These are phyloP conservation scores for Cryphonectria carpinicola DNA, from an alignment of 2,329 filamentous ascomycete species.

Conservation along the genomic window DNA sequence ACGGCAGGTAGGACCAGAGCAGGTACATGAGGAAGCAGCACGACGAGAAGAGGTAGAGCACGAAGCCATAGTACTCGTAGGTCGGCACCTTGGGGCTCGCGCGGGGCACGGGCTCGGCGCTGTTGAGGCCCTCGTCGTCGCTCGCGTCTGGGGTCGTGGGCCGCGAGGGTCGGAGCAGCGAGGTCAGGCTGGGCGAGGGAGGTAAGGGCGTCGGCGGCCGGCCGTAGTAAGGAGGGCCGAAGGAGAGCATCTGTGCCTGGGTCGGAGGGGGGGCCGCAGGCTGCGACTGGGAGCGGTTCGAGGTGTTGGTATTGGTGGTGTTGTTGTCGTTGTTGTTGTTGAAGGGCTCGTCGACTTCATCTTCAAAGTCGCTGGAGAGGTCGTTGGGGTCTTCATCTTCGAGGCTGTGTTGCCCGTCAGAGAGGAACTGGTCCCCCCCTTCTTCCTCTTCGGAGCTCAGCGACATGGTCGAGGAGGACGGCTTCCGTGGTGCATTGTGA, in stretches of 20 bases:
- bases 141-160: constrained; percentile 92
- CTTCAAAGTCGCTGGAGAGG: constrained; percentile 36
- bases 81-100: constrained; percentile 95
- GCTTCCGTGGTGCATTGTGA: constrained; percentile 4
- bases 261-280: constrained; percentile 49
- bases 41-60: constrained; percentile 88
- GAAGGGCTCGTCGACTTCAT: constrained; percentile 39
- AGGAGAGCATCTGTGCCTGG: constrained; percentile 55
- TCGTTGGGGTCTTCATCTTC: constrained; percentile 29
- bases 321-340: constrained; percentile 34
- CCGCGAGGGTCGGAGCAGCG: constrained; percentile 85
- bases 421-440: constrained; percentile 28
- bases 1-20: constrained; percentile 88
- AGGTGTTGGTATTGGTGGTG: neutral
- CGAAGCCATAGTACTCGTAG: constrained; percentile 99
- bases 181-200: constrained; percentile 89
- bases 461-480: constrained; percentile 31
- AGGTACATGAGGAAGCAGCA: constrained; percentile 75
- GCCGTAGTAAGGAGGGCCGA: constrained; percentile 91
- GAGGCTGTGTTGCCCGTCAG: constrained; percentile 24
- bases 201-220: constrained; percentile 93
- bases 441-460: constrained; percentile 36
- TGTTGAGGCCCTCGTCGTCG: constrained; percentile 67
- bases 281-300: constrained; percentile 4
- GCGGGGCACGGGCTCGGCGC: constrained; percentile 69